Percentiles rank a stretch among this genome's conserved stretches.
Evolutionary conservation across 768 basidiomycete species (phyloP).

Genomic region (Macrocybe gigantea): DNA sequence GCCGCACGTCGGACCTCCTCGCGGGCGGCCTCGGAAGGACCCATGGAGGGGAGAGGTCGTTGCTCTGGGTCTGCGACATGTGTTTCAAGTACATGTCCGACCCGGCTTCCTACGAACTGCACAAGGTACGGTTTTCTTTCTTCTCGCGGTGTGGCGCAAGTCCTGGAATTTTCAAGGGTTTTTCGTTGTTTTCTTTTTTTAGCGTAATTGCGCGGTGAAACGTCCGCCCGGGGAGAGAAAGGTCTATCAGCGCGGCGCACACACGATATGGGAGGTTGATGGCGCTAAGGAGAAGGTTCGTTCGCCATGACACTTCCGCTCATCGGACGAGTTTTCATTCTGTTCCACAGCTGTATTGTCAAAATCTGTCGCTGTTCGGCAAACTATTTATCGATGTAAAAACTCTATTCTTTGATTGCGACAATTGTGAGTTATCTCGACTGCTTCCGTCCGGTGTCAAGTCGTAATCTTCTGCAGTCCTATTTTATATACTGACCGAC

Average conservation of each 20-base stretch:
- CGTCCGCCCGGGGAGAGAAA: conserved; percentile 78
- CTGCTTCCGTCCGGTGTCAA: not conserved
- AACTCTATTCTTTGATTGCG: conserved; percentile 87
- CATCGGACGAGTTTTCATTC: conserved; percentile 3
- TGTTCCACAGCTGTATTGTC: conserved; percentile 77
- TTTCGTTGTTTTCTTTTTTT: not conserved
- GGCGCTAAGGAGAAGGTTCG: conserved; percentile 78
- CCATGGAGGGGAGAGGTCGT: conserved; percentile 41
- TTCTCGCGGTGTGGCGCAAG: conserved; percentile 1
- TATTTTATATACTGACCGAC: conserved; percentile 92
- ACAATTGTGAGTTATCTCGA: conserved; percentile 56
- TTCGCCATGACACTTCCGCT: not conserved
- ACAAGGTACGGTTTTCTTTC: conserved; percentile 43
- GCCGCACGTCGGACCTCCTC: conserved; percentile 69
- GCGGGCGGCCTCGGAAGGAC: conserved; percentile 55
- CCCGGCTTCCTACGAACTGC: conserved; percentile 57
- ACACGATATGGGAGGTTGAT: conserved; percentile 94
- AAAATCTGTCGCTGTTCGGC: conserved; percentile 92
- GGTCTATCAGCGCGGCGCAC: conserved; percentile 86
- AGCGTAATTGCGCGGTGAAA: conserved; percentile 64
- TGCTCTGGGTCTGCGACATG: conserved; percentile 81
- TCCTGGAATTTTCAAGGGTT: not conserved
- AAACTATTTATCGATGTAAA: conserved; percentile 99
- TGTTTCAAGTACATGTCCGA: conserved; percentile 98
- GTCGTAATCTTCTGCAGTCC: conserved; percentile 39